Conservation (phyloP, 2,329 filamentous ascomycete genomes). For the Aaosphaeria arxii region DNA sequence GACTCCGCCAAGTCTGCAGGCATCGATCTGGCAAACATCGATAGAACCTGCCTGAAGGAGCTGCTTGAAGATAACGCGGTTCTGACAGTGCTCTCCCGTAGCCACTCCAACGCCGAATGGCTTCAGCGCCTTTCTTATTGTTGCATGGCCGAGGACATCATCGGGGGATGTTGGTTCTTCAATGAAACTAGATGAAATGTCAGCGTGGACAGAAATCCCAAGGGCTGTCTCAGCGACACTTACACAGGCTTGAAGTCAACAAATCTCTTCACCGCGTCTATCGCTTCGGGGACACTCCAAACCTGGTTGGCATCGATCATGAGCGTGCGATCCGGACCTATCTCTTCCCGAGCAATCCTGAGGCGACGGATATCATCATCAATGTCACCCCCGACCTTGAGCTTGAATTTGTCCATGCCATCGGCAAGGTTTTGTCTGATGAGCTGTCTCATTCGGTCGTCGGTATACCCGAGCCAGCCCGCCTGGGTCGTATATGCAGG, state of each 20-base stretch:
- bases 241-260: slow-evolving; percentile 73
- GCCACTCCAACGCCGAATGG: slow-evolving; percentile 73
- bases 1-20: slow-evolving; percentile 78
- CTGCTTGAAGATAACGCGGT: slow-evolving; percentile 86
- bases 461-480: slow-evolving; percentile 79
- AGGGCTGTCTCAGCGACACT: neutral
- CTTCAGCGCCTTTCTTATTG: slow-evolving; percentile 71
- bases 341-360: slow-evolving; percentile 68
- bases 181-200: slow-evolving; percentile 56
- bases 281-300: slow-evolving; percentile 82
- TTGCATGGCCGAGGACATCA: slow-evolving; percentile 78
- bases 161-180: slow-evolving; percentile 86
- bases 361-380: slow-evolving; percentile 67
- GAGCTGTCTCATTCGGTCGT: slow-evolving; percentile 74
- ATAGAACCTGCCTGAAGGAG: slow-evolving; percentile 72
- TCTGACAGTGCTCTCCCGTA: slow-evolving; percentile 88
- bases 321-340: slow-evolving; percentile 72
- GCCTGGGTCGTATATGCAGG: slow-evolving; percentile 84
- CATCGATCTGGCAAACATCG: slow-evolving; percentile 81
- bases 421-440: slow-evolving; percentile 67
- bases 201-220: too few species aligned
- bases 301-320: slow-evolving; percentile 90
- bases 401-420: slow-evolving; percentile 79
- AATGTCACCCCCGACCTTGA: slow-evolving; percentile 74
- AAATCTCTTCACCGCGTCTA: slow-evolving; percentile 75